A percentile compares a stretch with the other conserved stretches of the same genome.
phyloP scores from a whole-genome alignment of 2,329 filamentous ascomycete genomes.

The Colletotrichum australisinense region DNA sequence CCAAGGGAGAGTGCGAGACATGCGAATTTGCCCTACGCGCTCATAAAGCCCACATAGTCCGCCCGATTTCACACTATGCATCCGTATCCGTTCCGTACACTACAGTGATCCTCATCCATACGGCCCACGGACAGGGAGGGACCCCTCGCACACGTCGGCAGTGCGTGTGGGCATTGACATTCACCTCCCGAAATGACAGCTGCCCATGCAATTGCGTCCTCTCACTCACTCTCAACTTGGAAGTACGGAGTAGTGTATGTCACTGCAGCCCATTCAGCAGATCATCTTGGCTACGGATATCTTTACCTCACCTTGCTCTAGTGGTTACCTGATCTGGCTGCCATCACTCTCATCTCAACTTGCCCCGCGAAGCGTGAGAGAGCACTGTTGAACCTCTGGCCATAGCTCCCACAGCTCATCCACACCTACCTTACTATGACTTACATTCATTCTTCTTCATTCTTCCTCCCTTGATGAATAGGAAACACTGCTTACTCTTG shows the following conservation, averaged over 20 bases:
- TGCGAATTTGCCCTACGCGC: neutral
- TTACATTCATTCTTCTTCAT: neutral
- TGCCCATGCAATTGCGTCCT: neutral
- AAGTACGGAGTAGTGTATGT: neutral
- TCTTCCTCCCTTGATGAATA: neutral
- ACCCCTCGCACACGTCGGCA: conserved; percentile 1
- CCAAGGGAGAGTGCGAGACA: neutral
- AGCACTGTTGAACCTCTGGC: neutral
- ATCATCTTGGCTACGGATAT: neutral
- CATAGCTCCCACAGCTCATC: neutral
- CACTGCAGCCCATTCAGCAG: neutral
- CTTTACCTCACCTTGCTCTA: neutral
- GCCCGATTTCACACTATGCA: too few species aligned
- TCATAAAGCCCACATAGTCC: neutral
- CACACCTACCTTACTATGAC: neutral
- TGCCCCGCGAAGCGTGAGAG: neutral
- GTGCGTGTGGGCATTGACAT: neutral
- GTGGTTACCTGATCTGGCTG: neutral
- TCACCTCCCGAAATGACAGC: conserved; percentile 1
- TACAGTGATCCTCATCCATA: neutral
- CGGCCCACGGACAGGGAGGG: too few species aligned
- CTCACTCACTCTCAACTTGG: neutral
- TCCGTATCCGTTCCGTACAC: neutral
- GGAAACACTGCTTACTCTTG: neutral
- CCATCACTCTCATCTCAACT: neutral